Percentiles rank a stretch among this genome's conserved stretches.
Evolutionary conservation across 345 rosid species (phyloP).

Genomic region (Excoecaria cochinchinensis): DNA sequence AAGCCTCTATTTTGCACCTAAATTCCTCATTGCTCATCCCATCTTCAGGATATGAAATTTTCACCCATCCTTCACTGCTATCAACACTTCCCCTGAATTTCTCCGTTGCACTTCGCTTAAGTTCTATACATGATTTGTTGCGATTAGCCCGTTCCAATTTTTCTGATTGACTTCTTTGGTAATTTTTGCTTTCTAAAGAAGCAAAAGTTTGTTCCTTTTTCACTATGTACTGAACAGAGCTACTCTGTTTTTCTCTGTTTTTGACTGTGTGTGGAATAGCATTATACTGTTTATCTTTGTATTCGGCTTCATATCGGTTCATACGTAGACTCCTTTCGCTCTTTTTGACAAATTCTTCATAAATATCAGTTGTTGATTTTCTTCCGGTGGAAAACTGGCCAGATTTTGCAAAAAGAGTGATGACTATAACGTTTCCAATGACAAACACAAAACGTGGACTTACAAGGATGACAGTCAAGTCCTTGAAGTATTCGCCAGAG

Average conservation of each 20-base stretch:
- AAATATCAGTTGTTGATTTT: conserved; percentile 35
- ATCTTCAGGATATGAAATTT: conserved; percentile 44
- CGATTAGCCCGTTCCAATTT: conserved; percentile 23
- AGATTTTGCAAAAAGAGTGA: conserved; percentile 67
- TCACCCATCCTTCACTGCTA: conserved; percentile 26
- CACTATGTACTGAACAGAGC: conserved; percentile 11
- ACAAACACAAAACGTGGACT: conserved; percentile 80
- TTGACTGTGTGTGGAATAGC: conserved; percentile 16
- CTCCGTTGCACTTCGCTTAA: conserved; percentile 53
- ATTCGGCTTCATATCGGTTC: conserved; percentile 11
- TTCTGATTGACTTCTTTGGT: conserved; percentile 53
- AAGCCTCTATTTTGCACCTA: conserved; percentile 57
- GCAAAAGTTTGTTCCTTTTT: conserved; percentile 15
- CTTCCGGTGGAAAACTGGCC: conserved; percentile 44
- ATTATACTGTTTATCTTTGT: conserved; percentile 40
- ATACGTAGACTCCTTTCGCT: conserved; percentile 35
- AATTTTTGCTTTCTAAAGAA: conserved; percentile 28
- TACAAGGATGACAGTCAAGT: conserved; percentile 39
- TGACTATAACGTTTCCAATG: conserved; percentile 70
- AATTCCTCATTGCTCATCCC: conserved; percentile 77
- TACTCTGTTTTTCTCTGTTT: conserved; percentile 42
- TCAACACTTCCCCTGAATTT: conserved; percentile 34
- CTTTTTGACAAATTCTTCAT: conserved; percentile 46
- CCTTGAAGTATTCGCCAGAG: conserved; percentile 59
- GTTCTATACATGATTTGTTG: conserved; percentile 27